These are phyloP conservation scores for Colletotrichum sp. DNA, from an alignment of 2,329 filamentous ascomycete genomes.

Conservation along the genomic window DNA sequence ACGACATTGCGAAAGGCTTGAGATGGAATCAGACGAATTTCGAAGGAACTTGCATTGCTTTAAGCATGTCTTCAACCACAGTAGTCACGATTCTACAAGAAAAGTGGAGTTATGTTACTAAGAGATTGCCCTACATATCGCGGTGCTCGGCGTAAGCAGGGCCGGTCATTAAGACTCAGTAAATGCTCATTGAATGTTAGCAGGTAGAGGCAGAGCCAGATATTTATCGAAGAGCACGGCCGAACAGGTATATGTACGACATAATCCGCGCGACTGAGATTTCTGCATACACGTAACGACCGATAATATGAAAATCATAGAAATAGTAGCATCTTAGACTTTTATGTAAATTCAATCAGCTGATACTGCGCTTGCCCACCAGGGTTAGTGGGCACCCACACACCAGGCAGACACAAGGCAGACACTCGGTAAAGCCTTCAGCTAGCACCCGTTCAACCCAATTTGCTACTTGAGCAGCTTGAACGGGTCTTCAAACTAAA, in stretches of 20 bases:
- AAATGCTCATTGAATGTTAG: background rate
- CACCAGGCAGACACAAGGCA: background rate
- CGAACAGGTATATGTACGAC: background rate
- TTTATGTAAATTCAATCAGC: background rate
- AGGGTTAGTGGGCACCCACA: background rate
- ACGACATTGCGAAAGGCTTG: background rate
- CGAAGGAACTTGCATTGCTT: background rate
- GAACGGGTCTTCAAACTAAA: background rate
- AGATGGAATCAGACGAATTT: background rate
- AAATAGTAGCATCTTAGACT: background rate
- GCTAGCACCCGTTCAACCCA: background rate
- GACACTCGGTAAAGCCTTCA: background rate
- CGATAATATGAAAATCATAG: background rate
- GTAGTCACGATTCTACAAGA: background rate
- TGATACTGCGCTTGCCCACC: background rate
- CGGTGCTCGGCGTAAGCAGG: background rate
- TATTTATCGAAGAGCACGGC: background rate
- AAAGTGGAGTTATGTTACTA: background rate
- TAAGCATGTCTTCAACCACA: background rate
- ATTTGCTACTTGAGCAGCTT: background rate
- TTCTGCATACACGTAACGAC: background rate
- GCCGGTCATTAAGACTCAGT: accelerated
- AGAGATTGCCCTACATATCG: background rate
- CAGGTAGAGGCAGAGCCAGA: background rate
- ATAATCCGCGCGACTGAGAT: background rate